phyloP scores from a whole-genome alignment of 257 asterid species.

The Rehmannia glutinosa region DNA sequence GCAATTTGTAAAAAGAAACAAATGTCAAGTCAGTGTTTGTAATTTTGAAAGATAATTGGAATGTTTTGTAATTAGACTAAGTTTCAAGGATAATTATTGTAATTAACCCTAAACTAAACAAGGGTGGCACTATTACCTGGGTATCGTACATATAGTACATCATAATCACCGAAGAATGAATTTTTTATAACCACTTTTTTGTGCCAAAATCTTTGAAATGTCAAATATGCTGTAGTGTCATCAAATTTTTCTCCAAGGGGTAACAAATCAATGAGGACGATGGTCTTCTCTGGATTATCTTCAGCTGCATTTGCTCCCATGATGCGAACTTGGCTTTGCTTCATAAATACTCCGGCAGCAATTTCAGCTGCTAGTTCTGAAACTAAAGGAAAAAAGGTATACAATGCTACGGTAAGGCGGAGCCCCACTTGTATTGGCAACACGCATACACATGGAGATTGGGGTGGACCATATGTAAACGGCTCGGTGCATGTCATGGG shows the following conservation, averaged over 20 bases:
- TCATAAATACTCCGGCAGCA: constrained; percentile 69
- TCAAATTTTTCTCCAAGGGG: constrained; percentile 74
- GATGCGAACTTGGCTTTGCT: constrained; percentile 86
- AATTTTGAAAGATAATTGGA: no score
- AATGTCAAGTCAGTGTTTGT: no score
- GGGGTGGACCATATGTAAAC: constrained; percentile 64
- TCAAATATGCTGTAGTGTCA: constrained; percentile 52
- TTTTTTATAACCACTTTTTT: constrained; percentile 56
- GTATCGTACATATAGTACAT: constrained; percentile 75
- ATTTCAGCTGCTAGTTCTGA: constrained; percentile 81
- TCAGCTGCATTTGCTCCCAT: constrained; percentile 91
- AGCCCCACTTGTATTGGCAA: constrained; percentile 82
- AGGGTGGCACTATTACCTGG: constrained; percentile 56
- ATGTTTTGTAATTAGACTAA: no score
- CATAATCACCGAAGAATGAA: constrained; percentile 71
- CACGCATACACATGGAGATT: constrained; percentile 76
- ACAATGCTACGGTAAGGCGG: constrained; percentile 59
- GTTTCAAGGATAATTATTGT: no score
- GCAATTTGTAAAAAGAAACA: no score
- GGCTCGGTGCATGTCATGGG: constrained; percentile 76
- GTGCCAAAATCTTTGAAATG: constrained; percentile 75
- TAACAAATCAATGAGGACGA: constrained; percentile 71
- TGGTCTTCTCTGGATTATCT: constrained; percentile 72
- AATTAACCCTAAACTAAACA: no score
- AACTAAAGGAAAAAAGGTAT: constrained; percentile 86